Evolutionary conservation across 805 yeast genomes (phyloP), one percentile per base, ranked within the genome.

Genomic region (Lipomyces orientalis): DNA sequence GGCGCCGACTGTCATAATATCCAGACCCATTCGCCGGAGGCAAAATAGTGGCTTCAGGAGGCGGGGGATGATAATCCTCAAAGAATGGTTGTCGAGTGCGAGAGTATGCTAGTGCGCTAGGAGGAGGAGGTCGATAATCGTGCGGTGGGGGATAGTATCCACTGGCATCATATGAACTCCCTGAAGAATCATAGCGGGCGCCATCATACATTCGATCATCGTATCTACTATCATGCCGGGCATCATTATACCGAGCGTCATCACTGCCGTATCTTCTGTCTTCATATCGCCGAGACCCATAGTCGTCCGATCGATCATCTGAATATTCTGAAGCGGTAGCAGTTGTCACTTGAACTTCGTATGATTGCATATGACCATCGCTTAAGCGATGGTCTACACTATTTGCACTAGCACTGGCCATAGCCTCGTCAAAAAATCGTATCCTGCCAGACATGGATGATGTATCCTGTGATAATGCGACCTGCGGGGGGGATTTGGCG

Each of bases 1-100:
- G 39, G 12, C 52, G 22, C 22, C 35, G 10, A 29, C n/a, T 29
- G 39, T n/a, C 7, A 58, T 60, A 56, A 33, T 39, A 34, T 14
- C 37, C 35, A 3, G 39, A 16, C 12, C 54, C 57, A 4, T 62
- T 58, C 14, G 39, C 19, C 5, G 62, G 64, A 6, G 68, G 64
- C 19, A 58, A 33, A 25, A 35, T 61, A 7, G 62, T 65, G 2
- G 64, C 62, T 54, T 61, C 64, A 14, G 64, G 64, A 12, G 64
- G 64, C 33, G 64, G 64, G 16, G 68, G 68, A 43, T 65, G 64
- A 25, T 61, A 65, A 31, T 58, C 64, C 33, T 61, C 64, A 16
- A 34, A 56, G 4, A 37, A n/a, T 14, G 19, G 61, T 43, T 19
- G n/a, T 43, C 49, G 49, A n/a, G 49, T 43, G 49, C 49, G 49